Base-by-base conservation (phyloP, 1,139 yeast species). In the Candida sojae region DNA sequence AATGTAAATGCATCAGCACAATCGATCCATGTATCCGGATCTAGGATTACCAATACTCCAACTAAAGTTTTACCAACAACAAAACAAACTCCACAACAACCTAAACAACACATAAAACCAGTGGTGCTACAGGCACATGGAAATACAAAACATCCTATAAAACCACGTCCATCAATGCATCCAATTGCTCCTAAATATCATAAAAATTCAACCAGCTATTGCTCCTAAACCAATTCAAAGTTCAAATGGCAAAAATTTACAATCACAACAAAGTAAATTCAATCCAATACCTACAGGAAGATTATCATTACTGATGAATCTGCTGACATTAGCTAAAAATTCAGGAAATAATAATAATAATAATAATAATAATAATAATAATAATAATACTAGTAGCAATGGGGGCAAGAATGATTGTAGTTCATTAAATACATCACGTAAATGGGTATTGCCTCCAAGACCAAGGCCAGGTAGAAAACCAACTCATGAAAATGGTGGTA, bases 371-470 rank as follows among this genome's bases (percentile, higher is more conserved):
- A 17, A 2, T 17, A 2, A 17, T 17, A 17, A 17, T 17, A 17
- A 17, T 17, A 17, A 3, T 17, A 17, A 2, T 17, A 2, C 2
- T 17, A 17, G 21, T 17, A 8, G 5, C 6, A 26, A 6, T 26
- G 29, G 29, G 29, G 9, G 9, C 9, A 11, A 29, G 11, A 41
- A 28, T 13, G 48, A 46, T 23, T 55, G 68, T 4, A 59, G 66
- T 37, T 66, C 71, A 74, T 54, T 54, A 25, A 77, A 77, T 54
- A 80, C 86, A 2, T 76, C 82, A 35, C 79, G 79, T 52, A 74
- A 77, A 53, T 83, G 88, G 88, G 83, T 83, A 1, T 63, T 83
- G 39, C 88, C 87, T 2, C 87, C 87, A 2, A 65, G 87, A 46
- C 86, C 87, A 1, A 71, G 85, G 47, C 84, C 86, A 0, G 86